A percentile compares a stretch with the other conserved stretches of the same genome.
These are phyloP conservation scores for Circinella minor DNA, from an alignment of 371 early-diverging fungal species.

Conservation along the genomic window DNA sequence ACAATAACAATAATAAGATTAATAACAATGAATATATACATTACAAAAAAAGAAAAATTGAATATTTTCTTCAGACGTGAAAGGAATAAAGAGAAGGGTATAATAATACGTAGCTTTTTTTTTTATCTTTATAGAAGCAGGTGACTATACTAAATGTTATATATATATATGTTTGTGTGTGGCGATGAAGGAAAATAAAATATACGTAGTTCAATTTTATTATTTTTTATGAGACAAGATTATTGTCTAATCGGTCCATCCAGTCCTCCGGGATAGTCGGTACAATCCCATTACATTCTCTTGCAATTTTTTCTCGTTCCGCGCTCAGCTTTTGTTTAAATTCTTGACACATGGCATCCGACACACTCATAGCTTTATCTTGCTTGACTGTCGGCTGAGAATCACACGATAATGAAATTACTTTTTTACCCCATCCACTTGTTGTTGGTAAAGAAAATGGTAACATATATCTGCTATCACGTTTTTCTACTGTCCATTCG, in stretches of 20 bases:
- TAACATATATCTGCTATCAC: conserved; percentile 55
- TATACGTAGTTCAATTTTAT: not conserved
- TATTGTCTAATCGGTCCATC: conserved; percentile 46
- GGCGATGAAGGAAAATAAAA: not conserved
- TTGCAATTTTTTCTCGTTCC: conserved; percentile 27
- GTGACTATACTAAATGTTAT: too few species aligned
- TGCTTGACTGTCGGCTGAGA: conserved; percentile 18
- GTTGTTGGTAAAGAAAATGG: conserved; percentile 58
- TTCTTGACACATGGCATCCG: conserved; percentile 37
- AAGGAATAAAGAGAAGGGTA: too few species aligned
- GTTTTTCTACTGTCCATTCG: conserved; percentile 40
- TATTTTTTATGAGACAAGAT: conserved; percentile 16
- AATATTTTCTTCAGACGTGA: too few species aligned
- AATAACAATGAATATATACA: not conserved
- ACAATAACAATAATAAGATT: too few species aligned
- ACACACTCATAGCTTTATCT: conserved; percentile 18
- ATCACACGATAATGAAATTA: not conserved
- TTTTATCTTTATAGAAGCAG: too few species aligned
- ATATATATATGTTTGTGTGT: not conserved
- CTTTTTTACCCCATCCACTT: conserved; percentile 19
- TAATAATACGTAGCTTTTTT: too few species aligned
- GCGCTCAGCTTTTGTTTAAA: conserved; percentile 35
- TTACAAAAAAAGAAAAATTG: too few species aligned
- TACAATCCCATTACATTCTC: conserved; percentile 33
- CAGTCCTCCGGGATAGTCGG: conserved; percentile 57